A percentile compares a stretch with the other conserved stretches of the same genome.
These are phyloP conservation scores for Dactylellina cionopaga DNA, from an alignment of 2,329 filamentous ascomycete species.

Conservation along the genomic window DNA sequence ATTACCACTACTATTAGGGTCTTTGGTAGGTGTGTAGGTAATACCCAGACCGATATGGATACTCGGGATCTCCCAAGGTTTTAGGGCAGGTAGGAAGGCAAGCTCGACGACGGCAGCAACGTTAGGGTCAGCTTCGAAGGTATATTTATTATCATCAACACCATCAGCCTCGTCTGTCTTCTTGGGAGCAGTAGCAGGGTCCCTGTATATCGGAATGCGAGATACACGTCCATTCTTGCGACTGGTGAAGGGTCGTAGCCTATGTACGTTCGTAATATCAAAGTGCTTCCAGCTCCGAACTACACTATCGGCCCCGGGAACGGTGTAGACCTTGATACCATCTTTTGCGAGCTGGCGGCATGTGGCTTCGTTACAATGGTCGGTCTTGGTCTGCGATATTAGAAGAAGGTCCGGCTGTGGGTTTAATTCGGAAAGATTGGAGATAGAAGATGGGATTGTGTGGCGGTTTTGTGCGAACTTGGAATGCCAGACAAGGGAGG, in stretches of 20 bases:
- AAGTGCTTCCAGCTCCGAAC: slow-evolving; percentile 77
- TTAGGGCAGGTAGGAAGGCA: slow-evolving; percentile 51
- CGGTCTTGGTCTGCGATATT: slow-evolving; percentile 71
- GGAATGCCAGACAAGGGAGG: slow-evolving; percentile 70
- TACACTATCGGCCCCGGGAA: slow-evolving; percentile 70
- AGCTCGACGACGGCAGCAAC: slow-evolving; percentile 49
- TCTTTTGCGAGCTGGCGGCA: slow-evolving; percentile 69
- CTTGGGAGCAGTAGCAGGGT: slow-evolving; percentile 60
- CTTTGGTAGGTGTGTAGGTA: slow-evolving; percentile 59
- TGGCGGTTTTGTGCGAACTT: slow-evolving; percentile 71
- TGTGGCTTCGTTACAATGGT: slow-evolving; percentile 77
- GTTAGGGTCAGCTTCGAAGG: slow-evolving; percentile 58
- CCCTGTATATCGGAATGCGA: slow-evolving; percentile 64
- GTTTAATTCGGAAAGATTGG: slow-evolving; percentile 66
- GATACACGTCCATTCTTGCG: slow-evolving; percentile 39
- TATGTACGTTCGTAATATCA: slow-evolving; percentile 63
- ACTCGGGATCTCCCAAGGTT: slow-evolving; percentile 54
- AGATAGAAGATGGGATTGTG: slow-evolving; percentile 68
- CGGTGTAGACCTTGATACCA: slow-evolving; percentile 27
- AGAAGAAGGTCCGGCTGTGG: slow-evolving; percentile 68
- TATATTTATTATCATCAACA: slow-evolving; percentile 55
- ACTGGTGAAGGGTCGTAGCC: slow-evolving; percentile 38
- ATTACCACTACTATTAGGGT: slow-evolving; percentile 18
- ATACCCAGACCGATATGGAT: slow-evolving; percentile 54
- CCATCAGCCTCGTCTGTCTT: slow-evolving; percentile 58